phyloP scores from a whole-genome alignment of 2,329 filamentous ascomycete species.

The Dendrostoma leiphaemia region DNA sequence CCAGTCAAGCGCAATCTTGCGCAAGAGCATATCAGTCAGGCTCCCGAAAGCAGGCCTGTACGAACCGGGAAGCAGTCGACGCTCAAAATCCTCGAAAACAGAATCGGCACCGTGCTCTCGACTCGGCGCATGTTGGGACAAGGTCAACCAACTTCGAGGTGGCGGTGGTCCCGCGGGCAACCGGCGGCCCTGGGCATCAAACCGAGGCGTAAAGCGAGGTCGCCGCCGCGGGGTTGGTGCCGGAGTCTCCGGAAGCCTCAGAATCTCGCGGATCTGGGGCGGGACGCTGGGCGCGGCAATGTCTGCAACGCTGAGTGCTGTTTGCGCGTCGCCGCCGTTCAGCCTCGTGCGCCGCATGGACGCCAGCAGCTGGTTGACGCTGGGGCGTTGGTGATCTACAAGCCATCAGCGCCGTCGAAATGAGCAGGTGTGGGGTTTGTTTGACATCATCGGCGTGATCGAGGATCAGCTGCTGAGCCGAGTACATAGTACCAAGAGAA shows the following conservation, averaged over 20 bases:
- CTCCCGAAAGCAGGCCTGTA: constrained; percentile 44
- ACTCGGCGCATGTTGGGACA: constrained; percentile 28
- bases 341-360: constrained; percentile 50
- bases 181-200: constrained; percentile 47
- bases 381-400: constrained; percentile 34
- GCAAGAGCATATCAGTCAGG: constrained; percentile 50
- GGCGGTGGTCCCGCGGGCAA: constrained; percentile 58
- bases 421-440: neutral
- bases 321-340: constrained; percentile 18
- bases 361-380: constrained; percentile 61
- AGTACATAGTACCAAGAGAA: neutral
- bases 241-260: constrained; percentile 58
- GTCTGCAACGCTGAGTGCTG: constrained; percentile 19
- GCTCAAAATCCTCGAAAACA: neutral
- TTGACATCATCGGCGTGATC: neutral
- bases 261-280: constrained; percentile 56
- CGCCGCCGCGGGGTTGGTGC: constrained; percentile 47
- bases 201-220: constrained; percentile 38
- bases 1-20: constrained; percentile 53
- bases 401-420: constrained; percentile 12
- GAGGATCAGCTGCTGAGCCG: neutral
- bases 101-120: constrained; percentile 1
- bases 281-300: constrained; percentile 50
- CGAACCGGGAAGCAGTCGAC: constrained; percentile 39
- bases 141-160: constrained; percentile 54